Evolutionary conservation across 768 basidiomycete species (phyloP).

Genomic region (Leccinellum albellum): DNA sequence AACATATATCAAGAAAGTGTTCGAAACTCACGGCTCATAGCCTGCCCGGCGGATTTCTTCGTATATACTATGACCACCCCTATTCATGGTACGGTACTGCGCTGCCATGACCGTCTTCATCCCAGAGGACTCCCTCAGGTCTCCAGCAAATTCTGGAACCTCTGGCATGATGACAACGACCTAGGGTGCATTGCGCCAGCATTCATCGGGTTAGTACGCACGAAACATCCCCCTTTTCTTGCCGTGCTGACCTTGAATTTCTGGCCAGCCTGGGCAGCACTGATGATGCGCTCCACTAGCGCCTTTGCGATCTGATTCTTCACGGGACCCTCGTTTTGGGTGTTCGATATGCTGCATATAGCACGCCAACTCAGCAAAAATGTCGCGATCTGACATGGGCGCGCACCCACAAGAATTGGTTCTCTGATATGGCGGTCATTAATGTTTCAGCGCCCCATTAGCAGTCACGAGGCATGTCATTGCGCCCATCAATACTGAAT

Average conservation of each 20-base stretch:
- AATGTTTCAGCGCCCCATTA: neutral
- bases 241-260: constrained; percentile 66
- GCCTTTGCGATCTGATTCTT: constrained; percentile 83
- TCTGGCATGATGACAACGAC: constrained; percentile 88
- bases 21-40: constrained; percentile 62
- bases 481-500: constrained; percentile 8
- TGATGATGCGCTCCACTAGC: constrained; percentile 78
- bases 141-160: constrained; percentile 85
- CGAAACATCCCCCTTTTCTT: neutral
- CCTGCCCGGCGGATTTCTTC: constrained; percentile 75
- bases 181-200: constrained; percentile 36
- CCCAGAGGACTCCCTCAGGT: constrained; percentile 61
- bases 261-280: constrained; percentile 62
- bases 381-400: neutral
- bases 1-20: neutral
- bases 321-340: constrained; percentile 59
- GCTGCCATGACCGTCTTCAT: constrained; percentile 85
- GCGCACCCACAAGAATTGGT: constrained; percentile 78
- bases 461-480: constrained; percentile 12
- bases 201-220: neutral
- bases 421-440: constrained; percentile 41
- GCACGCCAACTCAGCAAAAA: constrained; percentile 4
- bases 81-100: constrained; percentile 84
- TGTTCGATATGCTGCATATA: constrained; percentile 66
- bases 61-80: constrained; percentile 84